Percentiles rank a stretch among this genome's conserved stretches.
These are phyloP conservation scores for Schizopora paradoxa DNA, from an alignment of 1,284 basidiomycete genomes.

Conservation along the genomic window DNA sequence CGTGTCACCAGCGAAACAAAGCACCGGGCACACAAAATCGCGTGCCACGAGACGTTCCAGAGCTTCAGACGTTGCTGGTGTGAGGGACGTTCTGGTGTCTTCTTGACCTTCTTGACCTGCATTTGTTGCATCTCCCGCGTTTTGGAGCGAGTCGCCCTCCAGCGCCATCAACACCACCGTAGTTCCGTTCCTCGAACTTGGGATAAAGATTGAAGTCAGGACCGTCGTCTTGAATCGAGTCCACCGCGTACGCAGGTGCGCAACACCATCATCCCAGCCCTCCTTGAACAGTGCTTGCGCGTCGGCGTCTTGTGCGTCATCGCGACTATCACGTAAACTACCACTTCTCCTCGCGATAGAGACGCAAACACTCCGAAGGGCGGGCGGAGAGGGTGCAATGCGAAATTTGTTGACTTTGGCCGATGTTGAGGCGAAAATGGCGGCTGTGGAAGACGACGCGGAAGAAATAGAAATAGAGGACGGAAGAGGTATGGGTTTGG, in stretches of 20 bases:
- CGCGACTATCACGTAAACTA: background rate
- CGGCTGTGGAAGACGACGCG: constrained; percentile 1
- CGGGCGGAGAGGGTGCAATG: constrained; percentile 38
- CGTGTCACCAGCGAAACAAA: constrained; percentile 15
- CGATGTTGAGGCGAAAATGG: background rate
- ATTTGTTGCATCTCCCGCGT: no score
- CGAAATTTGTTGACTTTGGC: constrained; percentile 32
- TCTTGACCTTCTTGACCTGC: no score
- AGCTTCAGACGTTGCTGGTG: constrained; percentile 1
- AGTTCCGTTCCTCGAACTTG: background rate
- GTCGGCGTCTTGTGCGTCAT: constrained; percentile 28
- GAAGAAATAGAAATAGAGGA: background rate
- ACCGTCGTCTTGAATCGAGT: constrained; percentile 27
- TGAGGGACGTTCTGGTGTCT: no score
- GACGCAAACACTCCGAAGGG: constrained; percentile 36
- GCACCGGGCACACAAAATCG: background rate
- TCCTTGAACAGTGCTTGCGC: constrained; percentile 46
- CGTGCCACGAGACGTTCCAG: constrained; percentile 9
- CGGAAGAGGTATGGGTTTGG: background rate
- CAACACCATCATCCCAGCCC: constrained; percentile 56
- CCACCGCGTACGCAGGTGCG: constrained; percentile 38
- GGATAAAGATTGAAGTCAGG: background rate
- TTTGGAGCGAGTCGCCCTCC: no score
- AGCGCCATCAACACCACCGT: constrained; percentile 1
- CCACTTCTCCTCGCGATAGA: constrained; percentile 26